Percentiles rank a stretch among this genome's conserved stretches.
Evolutionary conservation across 148 eudicot species (phyloP).

Genomic region (Selenicereus undatus): DNA sequence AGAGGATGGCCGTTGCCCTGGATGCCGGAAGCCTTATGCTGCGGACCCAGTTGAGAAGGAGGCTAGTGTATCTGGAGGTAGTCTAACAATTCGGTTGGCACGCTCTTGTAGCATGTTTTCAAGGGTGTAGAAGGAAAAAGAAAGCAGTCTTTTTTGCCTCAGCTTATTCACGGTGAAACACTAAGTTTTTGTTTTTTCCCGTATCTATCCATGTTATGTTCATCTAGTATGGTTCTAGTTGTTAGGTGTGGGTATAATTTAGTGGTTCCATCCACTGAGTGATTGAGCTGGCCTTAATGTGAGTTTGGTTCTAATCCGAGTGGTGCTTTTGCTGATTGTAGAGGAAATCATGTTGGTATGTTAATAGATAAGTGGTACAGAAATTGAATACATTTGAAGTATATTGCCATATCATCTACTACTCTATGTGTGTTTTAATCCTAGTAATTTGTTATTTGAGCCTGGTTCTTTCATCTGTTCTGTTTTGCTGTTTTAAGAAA

Average conservation of each 20-base stretch:
- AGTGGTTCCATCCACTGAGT: conserved; percentile 35
- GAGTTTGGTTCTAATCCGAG: conserved; percentile 40
- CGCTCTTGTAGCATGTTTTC: conserved; percentile 79
- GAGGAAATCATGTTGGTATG: conserved; percentile 52
- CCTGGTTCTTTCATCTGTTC: neutral
- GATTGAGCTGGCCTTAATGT: conserved; percentile 38
- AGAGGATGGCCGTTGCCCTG: conserved; percentile 90
- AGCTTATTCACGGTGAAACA: conserved; percentile 44
- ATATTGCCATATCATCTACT: conserved; percentile 15
- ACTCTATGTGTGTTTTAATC: neutral
- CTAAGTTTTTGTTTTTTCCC: conserved; percentile 23
- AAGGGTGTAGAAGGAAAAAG: conserved; percentile 46
- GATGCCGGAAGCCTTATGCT: conserved; percentile 87
- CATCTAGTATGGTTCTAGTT: conserved; percentile 39
- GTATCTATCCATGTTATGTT: conserved; percentile 38
- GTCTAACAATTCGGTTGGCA: conserved; percentile 50
- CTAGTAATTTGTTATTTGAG: neutral
- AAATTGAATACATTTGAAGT: conserved; percentile 39
- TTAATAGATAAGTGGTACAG: conserved; percentile 72
- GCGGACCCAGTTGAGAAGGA: conserved; percentile 40
- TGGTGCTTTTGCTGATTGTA: conserved; percentile 57
- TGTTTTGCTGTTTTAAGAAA: neutral
- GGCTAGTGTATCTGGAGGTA: conserved; percentile 43
- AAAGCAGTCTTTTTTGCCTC: conserved; percentile 19
- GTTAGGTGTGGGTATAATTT: conserved; percentile 46